Conservation (phyloP, 2,329 filamentous ascomycete species). For the Sclerotinia glacialis region DNA sequence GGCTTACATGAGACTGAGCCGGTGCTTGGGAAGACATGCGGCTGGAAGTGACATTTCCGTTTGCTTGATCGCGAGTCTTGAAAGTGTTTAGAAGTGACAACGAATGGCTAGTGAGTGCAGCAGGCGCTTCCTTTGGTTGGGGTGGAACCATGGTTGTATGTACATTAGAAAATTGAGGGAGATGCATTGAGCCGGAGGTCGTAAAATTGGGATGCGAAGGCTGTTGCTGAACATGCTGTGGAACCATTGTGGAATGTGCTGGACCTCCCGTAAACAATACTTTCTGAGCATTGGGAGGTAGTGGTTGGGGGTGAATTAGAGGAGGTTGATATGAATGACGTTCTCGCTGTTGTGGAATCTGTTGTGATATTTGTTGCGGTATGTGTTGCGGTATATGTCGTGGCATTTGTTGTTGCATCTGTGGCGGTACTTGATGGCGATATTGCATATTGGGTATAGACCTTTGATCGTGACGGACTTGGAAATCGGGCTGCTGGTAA, state of each 20-base stretch:
- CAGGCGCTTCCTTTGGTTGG: conserved; percentile 29
- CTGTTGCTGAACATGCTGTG: conserved; percentile 36
- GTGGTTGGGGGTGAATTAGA: conserved; percentile 40
- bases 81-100: conserved; percentile 48
- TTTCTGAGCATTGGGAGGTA: conserved; percentile 55
- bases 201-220: conserved; percentile 21
- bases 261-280: conserved; percentile 47
- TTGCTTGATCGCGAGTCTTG: conserved; percentile 37
- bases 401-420: conserved; percentile 6
- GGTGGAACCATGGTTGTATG: conserved; percentile 36
- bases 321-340: conserved; percentile 37
- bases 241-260: conserved; percentile 37
- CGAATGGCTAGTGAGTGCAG: conserved; percentile 45
- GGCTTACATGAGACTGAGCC: conserved; percentile 22
- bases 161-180: conserved; percentile 34
- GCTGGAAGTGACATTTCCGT: conserved; percentile 20
- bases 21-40: conserved; percentile 28
- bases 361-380: conserved; percentile 21
- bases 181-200: conserved; percentile 22
- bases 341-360: conserved; percentile 30
- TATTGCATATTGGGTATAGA: conserved; percentile 5
- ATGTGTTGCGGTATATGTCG: background rate
- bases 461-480: conserved; percentile 21
- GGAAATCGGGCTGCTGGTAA: conserved; percentile 31
- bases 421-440: conserved; percentile 15